A percentile compares a stretch with the other conserved stretches of the same genome.
phyloP scores from a whole-genome alignment of 352 stramenopile genomes.

The Globisporangium middletonii region DNA sequence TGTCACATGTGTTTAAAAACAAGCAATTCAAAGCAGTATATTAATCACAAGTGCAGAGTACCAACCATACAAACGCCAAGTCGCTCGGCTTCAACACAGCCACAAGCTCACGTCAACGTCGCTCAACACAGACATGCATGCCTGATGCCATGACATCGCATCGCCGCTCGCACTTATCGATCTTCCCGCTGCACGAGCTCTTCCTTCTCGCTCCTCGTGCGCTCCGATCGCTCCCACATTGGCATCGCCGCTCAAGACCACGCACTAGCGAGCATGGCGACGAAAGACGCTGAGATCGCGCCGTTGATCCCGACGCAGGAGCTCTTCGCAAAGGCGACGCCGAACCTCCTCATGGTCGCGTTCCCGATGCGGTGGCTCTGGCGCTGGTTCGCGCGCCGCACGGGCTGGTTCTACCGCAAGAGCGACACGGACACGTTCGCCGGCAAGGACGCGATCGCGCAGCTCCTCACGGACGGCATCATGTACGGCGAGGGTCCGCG shows the following conservation, averaged over 20 bases:
- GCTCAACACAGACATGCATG: too few species aligned
- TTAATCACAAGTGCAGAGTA: too few species aligned
- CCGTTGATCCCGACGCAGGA: neutral
- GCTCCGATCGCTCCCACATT: too few species aligned
- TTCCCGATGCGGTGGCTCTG: constrained; percentile 25
- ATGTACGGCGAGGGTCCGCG: constrained; percentile 55
- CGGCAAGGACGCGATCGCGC: constrained; percentile 25
- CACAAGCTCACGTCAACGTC: too few species aligned
- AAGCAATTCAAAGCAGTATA: too few species aligned
- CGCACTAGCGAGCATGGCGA: neutral
- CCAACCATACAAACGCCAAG: too few species aligned
- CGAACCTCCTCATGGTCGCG: constrained; percentile 13
- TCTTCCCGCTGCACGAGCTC: too few species aligned
- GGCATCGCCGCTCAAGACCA: too few species aligned
- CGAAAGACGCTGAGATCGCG: neutral
- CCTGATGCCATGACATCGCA: too few species aligned
- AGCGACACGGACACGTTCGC: constrained; percentile 13
- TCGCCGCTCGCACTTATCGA: too few species aligned
- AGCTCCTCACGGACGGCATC: constrained; percentile 28
- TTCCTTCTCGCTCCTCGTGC: too few species aligned
- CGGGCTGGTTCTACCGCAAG: constrained; percentile 5
- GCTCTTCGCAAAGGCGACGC: constrained; percentile 19
- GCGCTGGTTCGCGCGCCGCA: constrained; percentile 24
- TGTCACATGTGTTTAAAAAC: neutral
- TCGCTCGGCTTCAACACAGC: too few species aligned